Evolutionary conservation across 441 rosid genomes (phyloP).

Genomic region (Croton laevigatus): DNA sequence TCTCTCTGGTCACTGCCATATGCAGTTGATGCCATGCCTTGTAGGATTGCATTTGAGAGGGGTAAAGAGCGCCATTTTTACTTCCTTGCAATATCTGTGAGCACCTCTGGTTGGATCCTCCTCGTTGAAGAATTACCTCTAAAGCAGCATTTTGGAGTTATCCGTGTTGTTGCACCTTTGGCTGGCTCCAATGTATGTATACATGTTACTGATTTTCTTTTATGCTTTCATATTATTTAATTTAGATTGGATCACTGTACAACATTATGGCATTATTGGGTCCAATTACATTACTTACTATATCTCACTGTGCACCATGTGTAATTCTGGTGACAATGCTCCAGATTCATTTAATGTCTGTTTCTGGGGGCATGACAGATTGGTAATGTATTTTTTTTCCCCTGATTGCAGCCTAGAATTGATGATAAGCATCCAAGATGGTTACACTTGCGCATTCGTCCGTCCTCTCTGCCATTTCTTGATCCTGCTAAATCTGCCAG

Average conservation of each 20-base stretch:
- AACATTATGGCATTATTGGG: not conserved
- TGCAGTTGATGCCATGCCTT: slow-evolving; percentile 88
- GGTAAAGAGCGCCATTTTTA: slow-evolving; percentile 80
- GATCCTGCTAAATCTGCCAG: slow-evolving; percentile 52
- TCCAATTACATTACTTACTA: not conserved
- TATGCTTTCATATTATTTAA: not conserved
- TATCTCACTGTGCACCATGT: not conserved
- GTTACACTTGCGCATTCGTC: slow-evolving; percentile 91
- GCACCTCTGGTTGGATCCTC: slow-evolving; percentile 80
- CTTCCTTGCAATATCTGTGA: slow-evolving; percentile 66
- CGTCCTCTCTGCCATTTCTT: slow-evolving; percentile 61
- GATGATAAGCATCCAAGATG: slow-evolving; percentile 82
- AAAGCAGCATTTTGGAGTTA: slow-evolving; percentile 60
- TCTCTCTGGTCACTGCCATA: slow-evolving; percentile 27
- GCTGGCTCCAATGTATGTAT: slow-evolving; percentile 73
- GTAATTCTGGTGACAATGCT: not conserved
- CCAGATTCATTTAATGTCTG: not conserved
- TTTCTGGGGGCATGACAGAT: not conserved
- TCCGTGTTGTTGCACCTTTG: slow-evolving; percentile 84
- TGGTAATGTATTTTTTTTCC: slow-evolving; percentile 10
- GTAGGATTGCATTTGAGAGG: slow-evolving; percentile 95
- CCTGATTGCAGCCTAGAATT: slow-evolving; percentile 61
- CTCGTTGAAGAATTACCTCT: slow-evolving; percentile 72
- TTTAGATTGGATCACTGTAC: not conserved
- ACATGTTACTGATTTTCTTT: not conserved